Conservation (phyloP, 768 basidiomycete species). For the Psilocybe azurescens region DNA sequence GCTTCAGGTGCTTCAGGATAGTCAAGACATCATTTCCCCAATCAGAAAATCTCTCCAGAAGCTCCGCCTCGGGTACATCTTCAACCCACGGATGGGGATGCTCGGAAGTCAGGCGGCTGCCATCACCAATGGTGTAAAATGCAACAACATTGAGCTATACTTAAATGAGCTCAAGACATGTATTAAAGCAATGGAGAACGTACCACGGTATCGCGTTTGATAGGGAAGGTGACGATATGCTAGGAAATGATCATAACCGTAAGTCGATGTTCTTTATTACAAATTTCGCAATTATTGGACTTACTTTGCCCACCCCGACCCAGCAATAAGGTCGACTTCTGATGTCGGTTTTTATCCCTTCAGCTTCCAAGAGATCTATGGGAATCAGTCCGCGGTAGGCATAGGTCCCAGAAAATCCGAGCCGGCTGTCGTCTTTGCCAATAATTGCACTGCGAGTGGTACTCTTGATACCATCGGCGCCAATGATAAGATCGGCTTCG, state of each 20-base stretch:
- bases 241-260: conserved; percentile 21
- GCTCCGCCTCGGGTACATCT: conserved; percentile 43
- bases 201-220: conserved; percentile 48
- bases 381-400: conserved; percentile 57
- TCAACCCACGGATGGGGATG: conserved; percentile 46
- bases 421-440: conserved; percentile 45
- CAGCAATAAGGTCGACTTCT: conserved; percentile 43
- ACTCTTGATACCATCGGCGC: conserved; percentile 58
- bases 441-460: conserved; percentile 51
- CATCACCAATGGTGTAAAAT: conserved; percentile 12
- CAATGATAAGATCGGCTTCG: conserved; percentile 49
- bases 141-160: conserved; percentile 53
- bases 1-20: conserved; percentile 47
- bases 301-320: conserved; percentile 52
- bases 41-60: conserved; percentile 45
- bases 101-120: conserved; percentile 13
- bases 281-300: conserved; percentile 1
- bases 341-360: conserved; percentile 48
- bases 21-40: conserved; percentile 51
- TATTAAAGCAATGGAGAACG: conserved; percentile 12
- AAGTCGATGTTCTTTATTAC: neutral
- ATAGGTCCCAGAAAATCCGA: conserved; percentile 50
- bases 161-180: neutral
- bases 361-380: conserved; percentile 39
- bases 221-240: conserved; percentile 60